These are phyloP conservation scores for Plasmodium relictum DNA, from an alignment of 169 alveolate species.

Conservation along the genomic window DNA sequence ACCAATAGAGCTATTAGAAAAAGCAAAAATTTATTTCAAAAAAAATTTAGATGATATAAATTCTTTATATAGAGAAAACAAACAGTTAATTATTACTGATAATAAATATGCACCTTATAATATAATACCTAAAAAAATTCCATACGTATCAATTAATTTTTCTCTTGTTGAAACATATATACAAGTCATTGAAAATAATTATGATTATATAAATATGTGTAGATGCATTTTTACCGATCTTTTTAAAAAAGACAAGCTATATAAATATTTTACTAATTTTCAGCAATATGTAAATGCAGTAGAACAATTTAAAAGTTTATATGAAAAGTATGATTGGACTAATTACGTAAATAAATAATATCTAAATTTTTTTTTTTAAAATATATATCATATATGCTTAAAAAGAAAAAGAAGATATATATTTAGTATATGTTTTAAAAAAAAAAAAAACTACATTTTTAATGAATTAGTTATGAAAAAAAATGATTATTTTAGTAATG, in stretches of 20 bases:
- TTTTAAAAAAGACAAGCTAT: conserved; percentile 69
- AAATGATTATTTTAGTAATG: too few species aligned
- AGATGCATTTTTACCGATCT: conserved; percentile 72
- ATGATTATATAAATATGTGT: conserved; percentile 77
- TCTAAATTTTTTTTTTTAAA: too few species aligned
- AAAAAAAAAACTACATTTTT: neutral
- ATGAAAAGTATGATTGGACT: conserved; percentile 73
- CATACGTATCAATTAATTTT: conserved; percentile 72
- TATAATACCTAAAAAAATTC: conserved; percentile 74
- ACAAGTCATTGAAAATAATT: conserved; percentile 77
- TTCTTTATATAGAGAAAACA: conserved; percentile 77
- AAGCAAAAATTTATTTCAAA: conserved; percentile 75
- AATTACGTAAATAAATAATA: conserved; percentile 2
- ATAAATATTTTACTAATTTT: conserved; percentile 70
- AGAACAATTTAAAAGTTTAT: conserved; percentile 51
- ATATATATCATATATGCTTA: too few species aligned
- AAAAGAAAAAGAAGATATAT: too few species aligned
- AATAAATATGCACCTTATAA: conserved; percentile 77
- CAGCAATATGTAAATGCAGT: conserved; percentile 66
- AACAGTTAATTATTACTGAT: conserved; percentile 71
- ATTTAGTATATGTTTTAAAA: neutral
- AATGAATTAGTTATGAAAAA: neutral
- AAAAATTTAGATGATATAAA: conserved; percentile 74
- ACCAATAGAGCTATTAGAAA: conserved; percentile 65
- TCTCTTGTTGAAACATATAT: conserved; percentile 75